Percentiles rank a stretch among this genome's conserved stretches.
These are phyloP conservation scores for Elsinoe ampelina DNA, from an alignment of 2,329 filamentous ascomycete species.

Conservation along the genomic window DNA sequence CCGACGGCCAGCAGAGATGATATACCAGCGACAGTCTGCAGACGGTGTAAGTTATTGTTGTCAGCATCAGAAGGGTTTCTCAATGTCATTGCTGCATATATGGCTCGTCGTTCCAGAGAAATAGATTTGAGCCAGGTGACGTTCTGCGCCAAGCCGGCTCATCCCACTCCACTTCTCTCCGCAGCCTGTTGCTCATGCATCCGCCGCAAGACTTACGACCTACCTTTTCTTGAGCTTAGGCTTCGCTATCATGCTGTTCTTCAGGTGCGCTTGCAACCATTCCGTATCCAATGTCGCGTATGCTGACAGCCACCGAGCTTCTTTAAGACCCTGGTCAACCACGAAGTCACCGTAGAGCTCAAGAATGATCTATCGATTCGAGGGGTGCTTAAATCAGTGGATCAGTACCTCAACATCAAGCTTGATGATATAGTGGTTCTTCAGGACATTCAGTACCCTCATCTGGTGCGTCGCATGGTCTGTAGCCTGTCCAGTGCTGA, in stretches of 20 bases:
- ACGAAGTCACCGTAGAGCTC: constrained; percentile 94
- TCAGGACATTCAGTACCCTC: constrained; percentile 89
- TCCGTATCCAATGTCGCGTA: neutral
- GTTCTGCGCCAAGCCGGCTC: neutral
- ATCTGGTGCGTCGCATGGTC: constrained; percentile 52
- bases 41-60: too few species aligned
- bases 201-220: too few species aligned
- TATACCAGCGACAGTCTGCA: too few species aligned
- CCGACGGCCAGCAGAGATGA: too few species aligned
- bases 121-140: neutral
- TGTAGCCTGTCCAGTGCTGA: neutral
- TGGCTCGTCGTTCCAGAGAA: too few species aligned
- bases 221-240: neutral
- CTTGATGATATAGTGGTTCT: constrained; percentile 89
- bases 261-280: constrained; percentile 21
- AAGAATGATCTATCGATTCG: constrained; percentile 99
- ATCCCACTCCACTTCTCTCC: neutral
- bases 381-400: constrained; percentile 53
- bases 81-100: too few species aligned
- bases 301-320: constrained; percentile 50
- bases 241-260: constrained; percentile 25
- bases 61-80: too few species aligned
- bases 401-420: constrained; percentile 99
- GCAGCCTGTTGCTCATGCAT: too few species aligned
- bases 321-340: constrained; percentile 98